phyloP scores from a whole-genome alignment of 2,329 filamentous ascomycete genomes.

The Fusarium transvaalense region DNA sequence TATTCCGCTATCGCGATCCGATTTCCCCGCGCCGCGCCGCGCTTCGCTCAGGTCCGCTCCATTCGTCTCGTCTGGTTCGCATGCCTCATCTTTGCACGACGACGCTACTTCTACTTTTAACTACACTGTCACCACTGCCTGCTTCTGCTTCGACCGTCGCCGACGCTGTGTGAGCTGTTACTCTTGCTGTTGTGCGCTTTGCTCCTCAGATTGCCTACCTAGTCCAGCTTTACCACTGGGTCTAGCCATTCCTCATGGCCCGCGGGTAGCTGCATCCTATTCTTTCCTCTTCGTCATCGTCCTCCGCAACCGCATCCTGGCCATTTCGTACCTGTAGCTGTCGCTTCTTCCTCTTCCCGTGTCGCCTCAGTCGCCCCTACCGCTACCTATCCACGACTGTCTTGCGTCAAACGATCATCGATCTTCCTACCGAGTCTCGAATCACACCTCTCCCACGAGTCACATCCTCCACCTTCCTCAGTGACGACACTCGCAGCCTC shows the following conservation, averaged over 20 bases:
- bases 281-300: slow-evolving; percentile 30
- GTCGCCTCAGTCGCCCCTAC: slow-evolving; percentile 22
- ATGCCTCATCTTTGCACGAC: slow-evolving; percentile 55
- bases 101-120: slow-evolving; percentile 40
- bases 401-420: slow-evolving; percentile 33
- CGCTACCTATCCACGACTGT: slow-evolving; percentile 9
- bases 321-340: slow-evolving; percentile 23
- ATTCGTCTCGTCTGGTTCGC: slow-evolving; percentile 47
- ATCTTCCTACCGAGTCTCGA: slow-evolving; percentile 30
- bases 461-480: slow-evolving; percentile 25
- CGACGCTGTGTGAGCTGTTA: slow-evolving; percentile 43
- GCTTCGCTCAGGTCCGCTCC: too few species aligned
- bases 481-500: slow-evolving; percentile 43
- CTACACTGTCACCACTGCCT: slow-evolving; percentile 43
- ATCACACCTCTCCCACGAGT: slow-evolving; percentile 34
- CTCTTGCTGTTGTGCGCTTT: slow-evolving; percentile 40
- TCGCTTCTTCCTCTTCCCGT: neutral
- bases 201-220: slow-evolving; percentile 34
- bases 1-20: slow-evolving; percentile 23
- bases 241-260: slow-evolving; percentile 47
- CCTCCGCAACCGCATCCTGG: slow-evolving; percentile 13
- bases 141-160: slow-evolving; percentile 39
- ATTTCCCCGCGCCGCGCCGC: slow-evolving; percentile 35
- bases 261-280: slow-evolving; percentile 47
- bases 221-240: slow-evolving; percentile 14